These are phyloP conservation scores for Botryotinia calthae DNA, from an alignment of 2,329 filamentous ascomycete species.

Conservation along the genomic window DNA sequence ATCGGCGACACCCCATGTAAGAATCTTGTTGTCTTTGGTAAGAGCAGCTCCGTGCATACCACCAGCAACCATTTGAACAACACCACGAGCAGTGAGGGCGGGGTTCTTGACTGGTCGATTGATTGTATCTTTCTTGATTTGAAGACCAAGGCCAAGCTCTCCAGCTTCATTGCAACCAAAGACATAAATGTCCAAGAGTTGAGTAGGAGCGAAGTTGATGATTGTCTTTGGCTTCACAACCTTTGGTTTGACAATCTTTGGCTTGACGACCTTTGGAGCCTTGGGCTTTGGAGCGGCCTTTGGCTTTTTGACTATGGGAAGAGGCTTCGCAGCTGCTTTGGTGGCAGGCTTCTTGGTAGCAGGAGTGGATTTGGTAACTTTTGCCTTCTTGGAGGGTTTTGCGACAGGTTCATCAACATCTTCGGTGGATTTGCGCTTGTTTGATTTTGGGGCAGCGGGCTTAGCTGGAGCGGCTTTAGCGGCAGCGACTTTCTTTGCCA, in stretches of 20 bases:
- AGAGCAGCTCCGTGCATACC: constrained; percentile 78
- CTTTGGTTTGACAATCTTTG: constrained; percentile 10
- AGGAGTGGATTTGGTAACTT: constrained; percentile 1
- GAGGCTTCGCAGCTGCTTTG: constrained; percentile 2
- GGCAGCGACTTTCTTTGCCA: constrained; percentile 8
- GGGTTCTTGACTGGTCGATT: constrained; percentile 70
- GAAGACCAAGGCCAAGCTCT: constrained; percentile 74
- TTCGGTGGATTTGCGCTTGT: constrained; percentile 19
- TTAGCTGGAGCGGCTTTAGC: constrained; percentile 11
- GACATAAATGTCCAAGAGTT: constrained; percentile 69
- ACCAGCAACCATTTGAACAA: constrained; percentile 74
- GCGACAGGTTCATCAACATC: constrained; percentile 6
- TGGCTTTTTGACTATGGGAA: background rate
- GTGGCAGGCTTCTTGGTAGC: background rate
- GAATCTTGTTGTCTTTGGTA: constrained; percentile 74
- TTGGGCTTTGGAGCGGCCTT: constrained; percentile 15
- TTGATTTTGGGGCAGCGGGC: constrained; percentile 14
- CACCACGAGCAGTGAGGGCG: constrained; percentile 56
- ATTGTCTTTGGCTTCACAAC: constrained; percentile 17
- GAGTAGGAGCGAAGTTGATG: constrained; percentile 60
- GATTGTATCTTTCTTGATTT: constrained; percentile 64
- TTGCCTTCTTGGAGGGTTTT: constrained; percentile 12
- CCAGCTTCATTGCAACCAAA: constrained; percentile 76
- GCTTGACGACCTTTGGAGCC: constrained; percentile 8
- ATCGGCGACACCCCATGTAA: constrained; percentile 86